Evolutionary conservation across 805 yeast genomes (phyloP).

Genomic region (Saturnispora zaruensis): DNA sequence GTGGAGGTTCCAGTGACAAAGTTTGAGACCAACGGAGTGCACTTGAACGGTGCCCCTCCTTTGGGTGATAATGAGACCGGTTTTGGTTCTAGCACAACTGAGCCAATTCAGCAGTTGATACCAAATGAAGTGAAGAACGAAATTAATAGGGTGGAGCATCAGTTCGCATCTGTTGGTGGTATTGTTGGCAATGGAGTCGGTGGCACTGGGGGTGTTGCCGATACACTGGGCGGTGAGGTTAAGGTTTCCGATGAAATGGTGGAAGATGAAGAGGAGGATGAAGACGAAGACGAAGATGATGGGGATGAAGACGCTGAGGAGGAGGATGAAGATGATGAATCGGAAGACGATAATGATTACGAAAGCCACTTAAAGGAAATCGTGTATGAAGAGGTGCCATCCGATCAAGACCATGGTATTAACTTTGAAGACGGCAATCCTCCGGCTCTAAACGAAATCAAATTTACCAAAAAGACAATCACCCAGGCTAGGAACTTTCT

Average conservation of each 20-base stretch:
- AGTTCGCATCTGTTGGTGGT: background rate
- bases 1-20: background rate
- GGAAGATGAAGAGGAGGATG: background rate
- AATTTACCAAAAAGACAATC: slow-evolving; percentile 34
- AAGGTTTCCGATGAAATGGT: background rate
- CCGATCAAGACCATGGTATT: slow-evolving; percentile 6
- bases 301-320: background rate
- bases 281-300: background rate
- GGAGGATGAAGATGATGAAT: slow-evolving; percentile 6
- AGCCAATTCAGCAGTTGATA: background rate
- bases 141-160: background rate
- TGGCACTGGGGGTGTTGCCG: background rate
- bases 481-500: slow-evolving; percentile 43
- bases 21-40: background rate
- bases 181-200: background rate
- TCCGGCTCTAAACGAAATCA: slow-evolving; percentile 18
- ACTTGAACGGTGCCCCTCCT: background rate
- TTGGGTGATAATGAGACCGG: background rate
- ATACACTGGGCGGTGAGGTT: background rate
- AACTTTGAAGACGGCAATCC: slow-evolving; percentile 6
- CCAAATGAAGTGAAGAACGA: background rate
- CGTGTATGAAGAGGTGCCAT: slow-evolving; percentile 5
- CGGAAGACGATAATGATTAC: slow-evolving; percentile 7
- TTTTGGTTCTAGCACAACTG: background rate
- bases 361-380: slow-evolving; percentile 14